Evolutionary conservation across 169 alveolate species (phyloP), one percentile per base, ranked within the genome.

Genomic region (Cryptosporidium xiaoi): DNA sequence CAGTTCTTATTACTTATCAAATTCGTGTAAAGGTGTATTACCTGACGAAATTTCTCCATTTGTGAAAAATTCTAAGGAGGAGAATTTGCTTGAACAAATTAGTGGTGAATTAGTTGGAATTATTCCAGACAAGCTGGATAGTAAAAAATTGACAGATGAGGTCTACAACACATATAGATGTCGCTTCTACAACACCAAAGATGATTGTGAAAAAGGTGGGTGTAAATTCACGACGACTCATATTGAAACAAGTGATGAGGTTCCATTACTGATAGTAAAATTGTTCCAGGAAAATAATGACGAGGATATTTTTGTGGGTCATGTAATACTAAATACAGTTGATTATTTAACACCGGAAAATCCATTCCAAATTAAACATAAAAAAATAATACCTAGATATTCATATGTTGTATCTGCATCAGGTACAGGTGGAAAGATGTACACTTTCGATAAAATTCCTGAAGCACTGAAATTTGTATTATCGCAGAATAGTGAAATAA

Each of bases 241-340:
- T 60, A 77, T 77, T 58, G 87, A 77, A n/a, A 46, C 87, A 60
- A 77, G 87, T 77, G 87, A 77, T 60, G 87, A 77, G 58, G 87
- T 77, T 13, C 87, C 87, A 77, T 36, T 77, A n/a, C 40, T 77
- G 36, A 40, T 77, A 24, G 40, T 77, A 16, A 77, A 77, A 77
- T 44, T 77, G 56, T 77, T 77, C 87, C 87, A 77, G 36, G 87
- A 77, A 51, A 33, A 65, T 12, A 29, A n/a, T 20, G 46, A 62
- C 20, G 33, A 62, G 44, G 87, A 77, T 24, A 77, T 29, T 7
- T 77, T 77, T 77, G 66, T 77, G 13, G 87, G 87, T 4, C 87
- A 77, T 77, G 87, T 77, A 3, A 40, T 60, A 58, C 56, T 77
- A 48, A 77, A 77, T 77, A 77, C 87, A 2, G 87, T 77, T 8